These are phyloP conservation scores for Pichia sp. DNA, from an alignment of 1,139 yeast genomes.

Conservation along the genomic window DNA sequence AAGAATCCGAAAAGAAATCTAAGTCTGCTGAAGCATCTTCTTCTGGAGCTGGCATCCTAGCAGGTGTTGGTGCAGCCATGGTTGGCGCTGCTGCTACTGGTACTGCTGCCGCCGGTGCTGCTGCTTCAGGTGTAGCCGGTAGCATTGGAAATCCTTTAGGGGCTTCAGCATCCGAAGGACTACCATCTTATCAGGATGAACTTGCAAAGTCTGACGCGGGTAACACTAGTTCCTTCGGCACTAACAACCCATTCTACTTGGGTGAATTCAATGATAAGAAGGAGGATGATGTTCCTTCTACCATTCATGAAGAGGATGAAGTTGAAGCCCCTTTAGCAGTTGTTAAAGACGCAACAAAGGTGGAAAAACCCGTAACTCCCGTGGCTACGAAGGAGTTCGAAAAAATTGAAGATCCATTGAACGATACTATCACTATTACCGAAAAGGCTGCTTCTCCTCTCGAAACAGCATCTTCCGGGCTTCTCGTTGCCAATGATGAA, in stretches of 20 bases:
- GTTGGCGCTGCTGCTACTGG: constrained; percentile 16
- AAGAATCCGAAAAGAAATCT: constrained; percentile 4
- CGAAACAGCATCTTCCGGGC: background rate
- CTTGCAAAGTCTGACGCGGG: constrained; percentile 14
- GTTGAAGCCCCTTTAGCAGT: constrained; percentile 1
- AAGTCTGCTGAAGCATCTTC: constrained; percentile 4
- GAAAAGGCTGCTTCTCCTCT: background rate
- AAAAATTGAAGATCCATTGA: background rate
- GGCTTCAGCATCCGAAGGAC: constrained; percentile 16
- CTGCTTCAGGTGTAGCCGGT: constrained; percentile 12
- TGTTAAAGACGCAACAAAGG: constrained; percentile 1
- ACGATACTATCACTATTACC: background rate
- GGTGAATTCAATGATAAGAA: constrained; percentile 16
- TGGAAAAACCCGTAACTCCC: background rate
- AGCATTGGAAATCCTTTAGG: constrained; percentile 10
- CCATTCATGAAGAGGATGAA: constrained; percentile 18
- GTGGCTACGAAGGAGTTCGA: background rate
- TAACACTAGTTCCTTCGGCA: constrained; percentile 12
- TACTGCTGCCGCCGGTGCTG: constrained; percentile 15
- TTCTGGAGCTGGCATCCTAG: constrained; percentile 7
- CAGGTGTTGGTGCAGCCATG: constrained; percentile 17
- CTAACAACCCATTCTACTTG: constrained; percentile 16
- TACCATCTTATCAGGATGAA: constrained; percentile 10
- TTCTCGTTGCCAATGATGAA: background rate
- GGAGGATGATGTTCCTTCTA: constrained; percentile 16